Evolutionary conservation across 176 grass and related monocot genomes (phyloP), one percentile per base, ranked within the genome.

Genomic region (Zizania latifolia): DNA sequence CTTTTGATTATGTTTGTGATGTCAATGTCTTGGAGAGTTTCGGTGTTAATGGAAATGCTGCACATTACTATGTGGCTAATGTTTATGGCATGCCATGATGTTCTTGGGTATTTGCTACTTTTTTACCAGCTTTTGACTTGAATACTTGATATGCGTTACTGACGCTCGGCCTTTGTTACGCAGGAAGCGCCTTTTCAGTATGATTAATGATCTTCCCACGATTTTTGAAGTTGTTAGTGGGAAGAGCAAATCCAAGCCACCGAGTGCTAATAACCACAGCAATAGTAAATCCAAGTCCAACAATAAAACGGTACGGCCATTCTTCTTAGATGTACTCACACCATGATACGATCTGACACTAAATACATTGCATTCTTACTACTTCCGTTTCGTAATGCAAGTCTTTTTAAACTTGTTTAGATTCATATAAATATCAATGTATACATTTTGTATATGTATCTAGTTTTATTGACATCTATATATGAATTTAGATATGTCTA

Each of bases 121-220:
- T 40, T 59, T n/a, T 24, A 58, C 29, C 37, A 28, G 27, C 60
- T 21, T 67, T 39, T 70, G 35, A 11, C 34, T 16, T n/a, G n/a
- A n/a, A n/a, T n/a, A n/a, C n/a, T n/a, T 38, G 8, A 9, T 30
- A 26, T 78, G n/a, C 26, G 1, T 69, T 32, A 11, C 51, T 78
- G 16, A 79, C 26, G 57, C 55, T 37, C 65, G 10, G 5, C 1
- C 67, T 6, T 44, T 77, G 28, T 65, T 38, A 70, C 51, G 38
- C 86, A 99, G 95, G 86, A 99, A 92, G 73, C 91, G 95, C 59
- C 82, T 99, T 40, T 99, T 92, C 72, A 78, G 86, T 68, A 76
- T 99, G 89, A 99, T 99, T 30, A 94, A 92, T 59, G 95, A 99
- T 21, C 86, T 92, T 59, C 95, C 91, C 39, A 84, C 92, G 3